Conservation (phyloP, 352 stramenopile genomes). For the Phytophthora hybrid region DNA sequence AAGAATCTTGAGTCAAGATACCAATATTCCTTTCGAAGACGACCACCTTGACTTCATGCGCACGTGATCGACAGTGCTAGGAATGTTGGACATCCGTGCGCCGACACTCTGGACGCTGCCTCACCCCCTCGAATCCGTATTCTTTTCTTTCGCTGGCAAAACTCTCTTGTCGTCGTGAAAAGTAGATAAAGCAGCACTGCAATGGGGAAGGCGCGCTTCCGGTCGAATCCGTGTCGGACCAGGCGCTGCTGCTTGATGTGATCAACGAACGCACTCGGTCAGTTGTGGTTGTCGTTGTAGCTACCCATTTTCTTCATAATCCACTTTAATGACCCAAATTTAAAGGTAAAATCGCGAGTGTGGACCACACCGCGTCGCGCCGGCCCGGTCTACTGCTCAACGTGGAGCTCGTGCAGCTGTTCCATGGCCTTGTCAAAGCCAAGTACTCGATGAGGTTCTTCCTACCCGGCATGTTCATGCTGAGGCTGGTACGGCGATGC, state of each 20-base stretch:
- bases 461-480: too few species aligned
- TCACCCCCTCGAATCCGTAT: background rate
- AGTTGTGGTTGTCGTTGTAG: background rate
- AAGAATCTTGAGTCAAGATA: too few species aligned
- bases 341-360: too few species aligned
- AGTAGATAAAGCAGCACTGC: background rate
- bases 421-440: too few species aligned
- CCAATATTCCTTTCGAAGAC: background rate
- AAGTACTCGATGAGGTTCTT: too few species aligned
- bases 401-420: too few species aligned
- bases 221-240: conserved; percentile 25
- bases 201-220: conserved; percentile 22
- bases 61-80: background rate
- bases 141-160: background rate
- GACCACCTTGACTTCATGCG: background rate
- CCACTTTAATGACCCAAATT: too few species aligned
- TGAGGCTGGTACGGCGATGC: too few species aligned
- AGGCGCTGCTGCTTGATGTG: conserved; percentile 9
- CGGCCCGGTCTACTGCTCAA: too few species aligned
- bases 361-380: too few species aligned
- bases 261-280: conserved; percentile 7
- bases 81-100: conserved; percentile 4
- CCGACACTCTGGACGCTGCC: background rate
- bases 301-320: too few species aligned
- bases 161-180: background rate